Percentiles rank a stretch among this genome's conserved stretches.
Evolutionary conservation across 2,329 filamentous ascomycete species (phyloP).

Genomic region (Beauveria caledonica): DNA sequence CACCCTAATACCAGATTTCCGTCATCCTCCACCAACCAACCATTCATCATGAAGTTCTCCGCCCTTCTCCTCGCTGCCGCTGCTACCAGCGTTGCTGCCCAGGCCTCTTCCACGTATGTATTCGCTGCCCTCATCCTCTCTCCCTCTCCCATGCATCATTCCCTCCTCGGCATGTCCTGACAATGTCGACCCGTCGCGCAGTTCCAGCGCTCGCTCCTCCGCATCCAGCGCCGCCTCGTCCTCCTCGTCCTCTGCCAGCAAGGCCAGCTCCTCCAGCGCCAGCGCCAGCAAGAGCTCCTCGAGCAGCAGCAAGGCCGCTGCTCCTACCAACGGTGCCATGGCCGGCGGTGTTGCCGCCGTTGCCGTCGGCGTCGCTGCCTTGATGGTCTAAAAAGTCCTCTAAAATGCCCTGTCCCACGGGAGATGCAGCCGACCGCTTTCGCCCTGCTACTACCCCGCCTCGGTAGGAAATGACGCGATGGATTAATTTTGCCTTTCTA

Average conservation of each 20-base stretch:
- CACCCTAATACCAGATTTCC: background rate
- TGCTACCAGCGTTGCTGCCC: background rate
- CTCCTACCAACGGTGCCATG: background rate
- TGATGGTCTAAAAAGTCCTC: background rate
- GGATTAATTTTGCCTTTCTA: background rate
- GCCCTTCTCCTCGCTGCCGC: background rate
- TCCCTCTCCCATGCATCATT: background rate
- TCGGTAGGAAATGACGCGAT: background rate
- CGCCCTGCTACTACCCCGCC: background rate
- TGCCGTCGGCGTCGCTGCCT: constrained; percentile 1
- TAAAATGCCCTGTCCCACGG: too few species aligned
- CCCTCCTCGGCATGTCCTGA: background rate
- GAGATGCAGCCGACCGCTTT: background rate
- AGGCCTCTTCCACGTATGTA: background rate
- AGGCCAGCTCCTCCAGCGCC: background rate
- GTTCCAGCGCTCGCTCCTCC: background rate
- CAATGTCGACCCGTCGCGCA: background rate
- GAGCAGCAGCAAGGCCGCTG: background rate
- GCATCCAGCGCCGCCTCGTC: background rate
- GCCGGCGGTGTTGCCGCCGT: background rate
- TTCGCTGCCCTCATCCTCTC: background rate
- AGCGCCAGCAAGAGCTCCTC: background rate
- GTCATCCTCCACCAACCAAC: background rate
- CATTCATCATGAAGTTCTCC: constrained; percentile 3
- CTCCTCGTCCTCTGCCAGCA: background rate